Evolutionary conservation across 2,329 filamentous ascomycete genomes (phyloP), one percentile per base, ranked within the genome.

Genomic region (Epichloe sylvatica): DNA sequence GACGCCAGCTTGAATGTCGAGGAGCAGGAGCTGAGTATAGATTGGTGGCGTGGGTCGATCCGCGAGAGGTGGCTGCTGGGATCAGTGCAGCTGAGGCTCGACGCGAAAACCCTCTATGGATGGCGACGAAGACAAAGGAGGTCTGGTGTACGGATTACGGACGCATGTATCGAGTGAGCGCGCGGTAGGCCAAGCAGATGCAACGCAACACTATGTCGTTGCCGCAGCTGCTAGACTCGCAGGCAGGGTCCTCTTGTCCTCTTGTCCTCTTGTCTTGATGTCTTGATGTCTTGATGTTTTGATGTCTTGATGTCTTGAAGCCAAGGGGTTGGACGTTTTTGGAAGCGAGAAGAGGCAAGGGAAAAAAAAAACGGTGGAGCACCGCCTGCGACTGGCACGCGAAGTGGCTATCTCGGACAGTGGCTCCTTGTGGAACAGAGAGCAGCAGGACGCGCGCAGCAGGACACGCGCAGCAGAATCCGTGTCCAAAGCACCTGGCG

Each of bases 1-100:
- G 71, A 68, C 67, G 73, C 75, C 76, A 80, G 72, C 57, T 67
- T 74, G 66, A 56, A 54, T 57, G 56, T 53, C 54, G 46, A 46
- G 49, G 45, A 55, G 52, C 52, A 50, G 55, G 53, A 51, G n/a
- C 33, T 25, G 48, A 36, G 11, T 41, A 49, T 19, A 46, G 25
- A 11, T n/a, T 41, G 45, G 44, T 48, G 35, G 36, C 7, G 35
- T 13, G 39, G 19, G 17, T 17, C 34, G 46, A 25, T 45, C 3
- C 25, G 41, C 39, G 21, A 40, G 17, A 49, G 35, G 23, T 46
- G 49, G 45, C 42, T 40, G 30, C 45, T 23, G 38, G 38, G 37
- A 42, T 39, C 47, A 49, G 40, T 34, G 46, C 46, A 44, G 46
- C 21, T 30, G 46, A 17, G 9, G 17, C 33, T 11, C 40, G 40